Percentiles rank a stretch among this genome's conserved stretches.
Evolutionary conservation across 2,329 filamentous ascomycete species (phyloP).

Genomic region (Penicillium sp.): DNA sequence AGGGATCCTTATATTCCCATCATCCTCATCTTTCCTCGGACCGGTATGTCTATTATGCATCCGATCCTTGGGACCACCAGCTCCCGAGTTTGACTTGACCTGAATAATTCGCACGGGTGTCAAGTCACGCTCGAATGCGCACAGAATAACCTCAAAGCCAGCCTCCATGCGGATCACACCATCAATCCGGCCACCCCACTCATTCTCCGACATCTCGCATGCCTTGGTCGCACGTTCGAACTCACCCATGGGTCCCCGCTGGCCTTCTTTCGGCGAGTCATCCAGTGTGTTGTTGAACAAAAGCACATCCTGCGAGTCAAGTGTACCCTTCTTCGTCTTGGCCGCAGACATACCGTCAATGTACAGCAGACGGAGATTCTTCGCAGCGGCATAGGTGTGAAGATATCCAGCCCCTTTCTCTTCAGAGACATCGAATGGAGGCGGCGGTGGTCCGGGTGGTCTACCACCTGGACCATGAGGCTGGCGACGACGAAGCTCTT

Average conservation of each 20-base stretch:
- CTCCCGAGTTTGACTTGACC: slow-evolving; percentile 22
- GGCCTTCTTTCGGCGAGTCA: not conserved
- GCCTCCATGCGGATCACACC: slow-evolving; percentile 71
- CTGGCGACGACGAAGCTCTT: slow-evolving; percentile 22
- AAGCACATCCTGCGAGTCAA: slow-evolving; percentile 70
- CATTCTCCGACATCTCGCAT: slow-evolving; percentile 58
- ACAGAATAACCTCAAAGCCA: slow-evolving; percentile 74
- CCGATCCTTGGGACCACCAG: not conserved
- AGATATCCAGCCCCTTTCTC: slow-evolving; percentile 59
- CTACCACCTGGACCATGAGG: not conserved
- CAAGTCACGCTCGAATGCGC: slow-evolving; percentile 61
- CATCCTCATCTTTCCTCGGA: not conserved
- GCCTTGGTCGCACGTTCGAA: slow-evolving; percentile 59
- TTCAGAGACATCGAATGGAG: slow-evolving; percentile 1
- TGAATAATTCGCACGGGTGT: slow-evolving; percentile 43
- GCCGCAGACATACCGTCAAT: slow-evolving; percentile 73
- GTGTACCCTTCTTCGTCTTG: slow-evolving; percentile 68
- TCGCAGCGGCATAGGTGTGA: slow-evolving; percentile 68
- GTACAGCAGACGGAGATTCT: slow-evolving; percentile 67
- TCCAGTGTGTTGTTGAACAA: slow-evolving; percentile 53
- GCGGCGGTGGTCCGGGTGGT: not conserved
- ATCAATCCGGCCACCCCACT: slow-evolving; percentile 63
- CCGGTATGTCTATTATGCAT: not conserved
- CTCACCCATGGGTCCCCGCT: slow-evolving; percentile 46
- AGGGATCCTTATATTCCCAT: slow-evolving; percentile 14